Evolutionary conservation across 306 rosid genomes (phyloP).

Genomic region (Castanea mollissima): DNA sequence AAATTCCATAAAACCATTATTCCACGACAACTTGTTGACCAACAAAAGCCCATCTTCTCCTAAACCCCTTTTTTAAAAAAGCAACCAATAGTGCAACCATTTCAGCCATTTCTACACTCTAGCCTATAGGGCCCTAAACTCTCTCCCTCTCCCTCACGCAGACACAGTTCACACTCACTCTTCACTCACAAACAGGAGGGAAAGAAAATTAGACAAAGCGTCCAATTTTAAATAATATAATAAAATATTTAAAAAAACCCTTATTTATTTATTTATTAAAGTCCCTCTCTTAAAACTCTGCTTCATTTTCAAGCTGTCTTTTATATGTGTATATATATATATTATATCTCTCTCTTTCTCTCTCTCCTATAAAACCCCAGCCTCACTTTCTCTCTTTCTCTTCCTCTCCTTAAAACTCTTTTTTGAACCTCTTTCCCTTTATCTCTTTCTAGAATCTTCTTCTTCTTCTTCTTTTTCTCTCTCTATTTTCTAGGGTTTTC

Average conservation of each 20-base stretch:
- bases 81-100: no score
- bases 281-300: slow-evolving; percentile 35
- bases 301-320: slow-evolving; percentile 93
- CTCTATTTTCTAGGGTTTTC: slow-evolving; percentile 29
- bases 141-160: no score
- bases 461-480: slow-evolving; percentile 1
- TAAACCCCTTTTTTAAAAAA: no score
- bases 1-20: no score
- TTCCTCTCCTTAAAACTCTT: slow-evolving; percentile 15
- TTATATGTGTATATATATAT: not conserved
- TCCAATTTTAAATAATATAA: not conserved
- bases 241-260: not conserved
- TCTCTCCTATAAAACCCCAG: slow-evolving; percentile 4
- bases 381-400: slow-evolving; percentile 26
- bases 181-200: not conserved
- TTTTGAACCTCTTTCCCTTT: not conserved
- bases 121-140: no score
- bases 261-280: not conserved
- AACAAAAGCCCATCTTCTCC: no score
- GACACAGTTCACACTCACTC: not conserved
- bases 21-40: no score
- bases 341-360: not conserved
- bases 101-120: no score
- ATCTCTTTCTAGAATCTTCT: slow-evolving; percentile 12
- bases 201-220: not conserved